These are phyloP conservation scores for Nicotiana knightiana DNA, from an alignment of 257 asterid genomes.

Conservation along the genomic window DNA sequence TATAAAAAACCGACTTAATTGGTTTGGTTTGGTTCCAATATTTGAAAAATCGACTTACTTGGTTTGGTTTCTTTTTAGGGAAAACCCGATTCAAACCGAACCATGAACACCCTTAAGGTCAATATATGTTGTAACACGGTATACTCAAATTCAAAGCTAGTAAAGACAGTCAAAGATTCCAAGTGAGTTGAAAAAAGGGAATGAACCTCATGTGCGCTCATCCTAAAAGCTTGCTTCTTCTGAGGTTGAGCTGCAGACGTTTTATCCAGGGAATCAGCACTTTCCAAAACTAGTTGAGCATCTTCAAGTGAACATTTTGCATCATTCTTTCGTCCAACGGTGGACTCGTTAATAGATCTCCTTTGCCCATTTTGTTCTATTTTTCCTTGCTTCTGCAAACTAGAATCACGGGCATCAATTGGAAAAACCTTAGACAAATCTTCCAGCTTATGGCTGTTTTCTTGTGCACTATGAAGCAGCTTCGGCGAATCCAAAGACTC, in stretches of 20 bases:
- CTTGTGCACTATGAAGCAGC: constrained; percentile 31
- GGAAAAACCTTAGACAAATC: constrained; percentile 19
- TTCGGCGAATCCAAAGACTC: constrained; percentile 51
- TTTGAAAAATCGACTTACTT: no score
- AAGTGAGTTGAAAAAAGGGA: neutral
- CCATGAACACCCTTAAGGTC: no score
- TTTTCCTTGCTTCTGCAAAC: constrained; percentile 20
- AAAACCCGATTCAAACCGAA: no score
- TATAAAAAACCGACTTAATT: no score
- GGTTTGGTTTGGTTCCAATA: no score
- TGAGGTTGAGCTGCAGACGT: constrained; percentile 36
- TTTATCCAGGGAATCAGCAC: constrained; percentile 20
- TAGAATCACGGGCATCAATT: constrained; percentile 25
- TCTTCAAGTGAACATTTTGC: constrained; percentile 18
- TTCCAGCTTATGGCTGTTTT: constrained; percentile 35
- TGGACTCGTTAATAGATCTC: constrained; percentile 12
- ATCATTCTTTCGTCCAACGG: constrained; percentile 17
- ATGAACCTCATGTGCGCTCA: constrained; percentile 48
- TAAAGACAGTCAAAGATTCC: neutral
- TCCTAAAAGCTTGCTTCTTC: constrained; percentile 58
- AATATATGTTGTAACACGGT: neutral
- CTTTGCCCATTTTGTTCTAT: constrained; percentile 28
- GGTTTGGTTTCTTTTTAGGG: no score
- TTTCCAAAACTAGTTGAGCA: constrained; percentile 5
- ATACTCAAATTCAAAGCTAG: neutral